A percentile compares a stretch with the other conserved stretches of the same genome.
phyloP scores from a whole-genome alignment of 768 basidiomycete species.

The Lactifluus subvellereus region DNA sequence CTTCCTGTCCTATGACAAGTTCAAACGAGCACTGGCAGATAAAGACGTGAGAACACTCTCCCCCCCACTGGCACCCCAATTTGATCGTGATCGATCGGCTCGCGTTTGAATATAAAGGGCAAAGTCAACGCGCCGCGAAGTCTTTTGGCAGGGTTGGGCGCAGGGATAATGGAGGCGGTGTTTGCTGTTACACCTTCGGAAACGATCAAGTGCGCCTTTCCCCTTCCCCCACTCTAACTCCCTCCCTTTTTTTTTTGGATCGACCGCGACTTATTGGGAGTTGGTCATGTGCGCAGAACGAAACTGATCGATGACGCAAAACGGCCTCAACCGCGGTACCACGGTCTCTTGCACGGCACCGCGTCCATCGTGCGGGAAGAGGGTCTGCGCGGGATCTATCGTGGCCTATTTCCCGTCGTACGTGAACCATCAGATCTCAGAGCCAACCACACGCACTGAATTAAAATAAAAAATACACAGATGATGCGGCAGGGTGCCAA shows the following conservation, averaged over 20 bases:
- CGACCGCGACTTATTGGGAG: not conserved
- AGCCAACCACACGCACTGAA: not conserved
- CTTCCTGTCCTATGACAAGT: constrained; percentile 91
- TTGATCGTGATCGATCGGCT: constrained; percentile 1
- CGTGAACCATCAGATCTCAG: constrained; percentile 29
- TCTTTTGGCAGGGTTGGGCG: constrained; percentile 73
- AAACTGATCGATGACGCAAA: constrained; percentile 96
- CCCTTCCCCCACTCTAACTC: not conserved
- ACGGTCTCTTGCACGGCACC: constrained; percentile 84
- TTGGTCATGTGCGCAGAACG: constrained; percentile 49
- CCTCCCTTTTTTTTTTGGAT: not conserved
- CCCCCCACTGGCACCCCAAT: not conserved
- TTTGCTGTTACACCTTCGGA: constrained; percentile 97
- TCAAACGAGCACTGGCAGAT: constrained; percentile 81
- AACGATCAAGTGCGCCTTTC: constrained; percentile 80
- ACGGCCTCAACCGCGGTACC: constrained; percentile 76
- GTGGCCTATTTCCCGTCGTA: constrained; percentile 92
- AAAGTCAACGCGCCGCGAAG: constrained; percentile 85
- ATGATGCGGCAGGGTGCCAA: constrained; percentile 99
- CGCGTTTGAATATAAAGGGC: constrained; percentile 46
- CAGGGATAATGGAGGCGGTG: constrained; percentile 88
- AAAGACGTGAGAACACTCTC: constrained; percentile 47
- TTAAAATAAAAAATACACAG: constrained; percentile 36
- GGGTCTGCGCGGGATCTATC: constrained; percentile 78
- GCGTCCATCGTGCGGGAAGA: constrained; percentile 74